phyloP scores from a whole-genome alignment of 2,329 filamentous ascomycete genomes.

The Pyrenophora graminea region DNA sequence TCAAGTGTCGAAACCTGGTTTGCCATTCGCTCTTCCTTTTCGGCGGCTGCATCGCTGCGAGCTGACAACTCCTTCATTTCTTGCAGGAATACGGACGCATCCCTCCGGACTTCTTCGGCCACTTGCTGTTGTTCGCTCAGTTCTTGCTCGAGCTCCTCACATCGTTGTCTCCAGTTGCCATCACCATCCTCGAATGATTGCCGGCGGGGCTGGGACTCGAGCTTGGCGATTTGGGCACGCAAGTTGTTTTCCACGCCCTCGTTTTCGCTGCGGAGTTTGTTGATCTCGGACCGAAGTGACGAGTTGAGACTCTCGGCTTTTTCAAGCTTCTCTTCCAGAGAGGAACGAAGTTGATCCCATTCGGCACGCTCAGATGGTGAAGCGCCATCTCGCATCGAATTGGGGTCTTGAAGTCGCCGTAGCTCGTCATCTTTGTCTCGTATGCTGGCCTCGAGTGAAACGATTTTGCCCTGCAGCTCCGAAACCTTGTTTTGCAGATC shows the following conservation, averaged over 20 bases:
- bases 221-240: conserved; percentile 65
- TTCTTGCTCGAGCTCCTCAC: conserved; percentile 54
- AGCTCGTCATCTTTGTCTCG: conserved; percentile 74
- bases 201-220: conserved; percentile 33
- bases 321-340: conserved; percentile 73
- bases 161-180: conserved; percentile 45
- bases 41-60: conserved; percentile 76
- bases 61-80: conserved; percentile 90
- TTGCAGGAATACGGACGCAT: conserved; percentile 79
- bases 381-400: conserved; percentile 57
- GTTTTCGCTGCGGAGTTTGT: conserved; percentile 71
- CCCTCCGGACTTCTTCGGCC: conserved; percentile 82
- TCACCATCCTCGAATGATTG: conserved; percentile 25
- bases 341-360: conserved; percentile 67
- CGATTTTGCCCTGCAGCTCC: conserved; percentile 74
- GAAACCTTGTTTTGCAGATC: conserved; percentile 81
- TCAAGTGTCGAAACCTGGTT: conserved; percentile 77
- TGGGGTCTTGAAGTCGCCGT: conserved; percentile 61
- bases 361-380: conserved; percentile 69
- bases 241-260: conserved; percentile 65
- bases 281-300: conserved; percentile 78
- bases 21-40: conserved; percentile 79
- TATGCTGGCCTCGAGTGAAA: conserved; percentile 69
- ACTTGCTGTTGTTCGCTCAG: conserved; percentile 81
- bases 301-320: conserved; percentile 78